Evolutionary conservation across 495 filamentous ascomycete genomes (phyloP).

Genomic region (Thozetella sp.): DNA sequence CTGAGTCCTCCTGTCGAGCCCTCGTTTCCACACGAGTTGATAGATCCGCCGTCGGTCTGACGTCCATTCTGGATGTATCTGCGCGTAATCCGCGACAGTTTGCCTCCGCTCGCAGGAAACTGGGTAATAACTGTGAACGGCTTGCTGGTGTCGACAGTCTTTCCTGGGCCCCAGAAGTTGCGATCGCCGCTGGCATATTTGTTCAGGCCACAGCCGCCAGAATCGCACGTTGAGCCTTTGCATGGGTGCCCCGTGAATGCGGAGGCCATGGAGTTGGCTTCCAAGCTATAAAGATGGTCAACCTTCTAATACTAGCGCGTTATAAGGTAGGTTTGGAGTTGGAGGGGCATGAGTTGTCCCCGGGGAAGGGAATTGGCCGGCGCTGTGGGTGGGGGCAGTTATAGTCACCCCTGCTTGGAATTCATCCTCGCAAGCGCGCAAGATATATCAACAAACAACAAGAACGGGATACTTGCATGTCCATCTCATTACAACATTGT

Average conservation of each 20-base stretch:
- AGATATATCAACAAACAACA: no score
- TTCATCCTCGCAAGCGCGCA: no score
- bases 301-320: no score
- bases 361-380: no score
- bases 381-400: no score
- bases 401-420: no score
- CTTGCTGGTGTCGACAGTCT: conserved; percentile 52
- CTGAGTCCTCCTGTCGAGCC: conserved; percentile 15
- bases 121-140: conserved; percentile 63
- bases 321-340: no score
- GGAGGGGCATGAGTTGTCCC: no score
- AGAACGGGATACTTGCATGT: no score
- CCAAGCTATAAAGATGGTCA: no score
- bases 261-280: conserved; percentile 54
- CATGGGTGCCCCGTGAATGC: conserved; percentile 52
- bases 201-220: conserved; percentile 61
- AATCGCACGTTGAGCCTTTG: conserved; percentile 48
- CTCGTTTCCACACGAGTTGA: conserved; percentile 15
- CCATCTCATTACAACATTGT: conserved; percentile 53
- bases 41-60: conserved; percentile 19
- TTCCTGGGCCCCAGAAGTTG: conserved; percentile 51
- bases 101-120: conserved; percentile 51
- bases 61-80: conserved; percentile 55
- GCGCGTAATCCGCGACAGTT: conserved; percentile 50
- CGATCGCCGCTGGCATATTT: conserved; percentile 53